Base-by-base conservation (phyloP, 2,329 filamentous ascomycete genomes). In the Arthroderma sp. region DNA sequence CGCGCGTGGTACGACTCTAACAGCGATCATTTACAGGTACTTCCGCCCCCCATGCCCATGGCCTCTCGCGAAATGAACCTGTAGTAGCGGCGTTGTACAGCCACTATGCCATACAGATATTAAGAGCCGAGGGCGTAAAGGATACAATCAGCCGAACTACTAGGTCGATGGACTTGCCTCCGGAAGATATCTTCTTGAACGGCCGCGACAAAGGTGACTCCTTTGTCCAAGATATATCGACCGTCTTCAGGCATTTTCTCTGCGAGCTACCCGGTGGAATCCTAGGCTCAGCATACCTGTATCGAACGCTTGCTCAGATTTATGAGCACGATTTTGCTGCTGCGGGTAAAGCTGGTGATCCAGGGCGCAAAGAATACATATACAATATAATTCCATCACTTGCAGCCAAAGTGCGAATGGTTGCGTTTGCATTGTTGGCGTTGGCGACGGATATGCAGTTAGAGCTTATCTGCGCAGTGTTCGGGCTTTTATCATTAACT, bases 391-490 rank as follows among this genome's bases (percentile, higher is more conserved):
- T 50, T 4, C 40, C 53, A 9, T 36, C 50, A 6, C 47, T 49
- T 7, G 53, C 55, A 6, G 50, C 50, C 4, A 58, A 55, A 43
- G 52, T 57, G 11, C 55, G 58, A 38, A 56, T 61, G n/a, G 60
- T 65, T 9, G 52, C 61, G 1, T 55, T 65, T 27, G 64, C 63
- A 27, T 53, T 66, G 5, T 48, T 64, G 31, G 61, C 61, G 5
- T 47, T 64, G 43, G 60, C 61, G 7, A 57, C 51, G 37, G 56
- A 63, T 32, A 60, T 64, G 56, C 61, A 66, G 44, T 52, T 64
- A 36, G 61, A 63, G 28, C 54, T 67, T 22, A 61, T 66, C 45
- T 67, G 63, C 44, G 59, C 59, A 1, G 57, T 66, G 1, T 64
- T 67, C 45, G 64, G 63, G 5, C 50, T 67, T 8, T 57, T 63